Evolutionary conservation across 2,329 filamentous ascomycete species (phyloP), one percentile per base, ranked within the genome.

Genomic region (Raffaelea ambrosiae): DNA sequence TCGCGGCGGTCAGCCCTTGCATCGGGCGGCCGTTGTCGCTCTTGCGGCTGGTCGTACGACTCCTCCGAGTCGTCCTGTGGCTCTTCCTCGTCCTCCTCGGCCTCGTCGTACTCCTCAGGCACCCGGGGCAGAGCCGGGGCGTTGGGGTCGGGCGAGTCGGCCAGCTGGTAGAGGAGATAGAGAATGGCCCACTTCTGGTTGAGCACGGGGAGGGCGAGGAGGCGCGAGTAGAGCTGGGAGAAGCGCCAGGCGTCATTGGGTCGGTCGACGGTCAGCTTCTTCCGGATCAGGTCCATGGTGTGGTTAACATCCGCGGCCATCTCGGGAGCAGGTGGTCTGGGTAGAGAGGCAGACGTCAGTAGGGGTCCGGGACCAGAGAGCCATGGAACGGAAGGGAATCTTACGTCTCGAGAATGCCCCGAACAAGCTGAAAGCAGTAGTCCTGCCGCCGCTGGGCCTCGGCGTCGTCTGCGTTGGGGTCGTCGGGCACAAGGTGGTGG

Each of bases 141-240:
- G 56, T 65, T 69, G 2, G 76, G 75, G 51, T 79, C 71, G 31
- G 76, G 73, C 3, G 77, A 80, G 59, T 90, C 86, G 52, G 87
- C 82, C 43, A 96, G 77, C 58, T 88, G 83, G 63, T 93, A 86
- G 39, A 98, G 77, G 39, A 98, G 81, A 63, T 94, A 94, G 19
- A 98, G 74, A 55, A 98, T 96, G 3, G 86, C 88, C 89, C 90
- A 97, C 76, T 98, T 98, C 65, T 95, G 86, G 59, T 87, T 86
- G 40, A 98, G 75, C 5, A 97, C 90, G 0, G 90, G 90, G 55
- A 96, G 81, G n/a, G 88, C 86, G 22, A 96, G 73, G 18, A 98
- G 77, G 48, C 88, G 79, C 31, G 88, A 88, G 66, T 96, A 95
- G 23, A 98, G 77, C 60, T 95, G 94, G 21, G 88, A 85, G 66